These are phyloP conservation scores for Blastobotrys raffinosifermentans DNA, from an alignment of 1,139 yeast species.

Conservation along the genomic window DNA sequence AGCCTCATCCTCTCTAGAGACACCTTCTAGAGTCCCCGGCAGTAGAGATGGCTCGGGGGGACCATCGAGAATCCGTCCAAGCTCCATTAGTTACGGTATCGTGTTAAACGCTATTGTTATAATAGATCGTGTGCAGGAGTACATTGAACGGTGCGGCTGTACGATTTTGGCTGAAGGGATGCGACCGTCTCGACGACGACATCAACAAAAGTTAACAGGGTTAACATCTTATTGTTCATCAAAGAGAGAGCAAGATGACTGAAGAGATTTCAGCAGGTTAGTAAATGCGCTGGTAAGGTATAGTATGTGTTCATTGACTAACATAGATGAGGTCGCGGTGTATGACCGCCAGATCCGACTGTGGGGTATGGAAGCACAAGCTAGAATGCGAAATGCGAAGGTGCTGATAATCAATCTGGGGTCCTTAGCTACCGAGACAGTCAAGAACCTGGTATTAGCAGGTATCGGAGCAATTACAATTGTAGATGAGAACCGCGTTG, in stretches of 20 bases:
- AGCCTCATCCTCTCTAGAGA: constrained; percentile 21
- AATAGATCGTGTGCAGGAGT: neutral
- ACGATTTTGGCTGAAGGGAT: neutral
- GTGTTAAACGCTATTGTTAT: too few relatives aligned
- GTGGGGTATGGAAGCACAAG: constrained; percentile 96
- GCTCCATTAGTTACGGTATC: constrained; percentile 50
- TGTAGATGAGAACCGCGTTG: constrained; percentile 51
- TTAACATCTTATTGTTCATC: too few relatives aligned
- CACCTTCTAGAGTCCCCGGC: constrained; percentile 28
- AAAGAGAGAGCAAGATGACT: neutral
- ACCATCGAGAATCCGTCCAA: constrained; percentile 69
- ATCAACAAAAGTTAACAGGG: too few relatives aligned
- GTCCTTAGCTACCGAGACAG: constrained; percentile 71
- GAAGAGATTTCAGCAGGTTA: constrained; percentile 10
- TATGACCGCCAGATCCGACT: constrained; percentile 93
- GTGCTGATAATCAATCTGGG: constrained; percentile 64
- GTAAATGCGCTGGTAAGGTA: neutral
- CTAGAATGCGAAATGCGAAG: constrained; percentile 62
- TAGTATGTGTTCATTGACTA: constrained; percentile 2
- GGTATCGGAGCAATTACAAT: constrained; percentile 78
- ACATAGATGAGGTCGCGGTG: constrained; percentile 72
- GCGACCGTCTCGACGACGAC: too few relatives aligned
- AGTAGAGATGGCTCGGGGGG: constrained; percentile 74
- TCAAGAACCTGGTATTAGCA: constrained; percentile 80
- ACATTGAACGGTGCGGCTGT: neutral